Base-by-base conservation (phyloP, 164 flowering plant species). In the Magnolia officinalis region DNA sequence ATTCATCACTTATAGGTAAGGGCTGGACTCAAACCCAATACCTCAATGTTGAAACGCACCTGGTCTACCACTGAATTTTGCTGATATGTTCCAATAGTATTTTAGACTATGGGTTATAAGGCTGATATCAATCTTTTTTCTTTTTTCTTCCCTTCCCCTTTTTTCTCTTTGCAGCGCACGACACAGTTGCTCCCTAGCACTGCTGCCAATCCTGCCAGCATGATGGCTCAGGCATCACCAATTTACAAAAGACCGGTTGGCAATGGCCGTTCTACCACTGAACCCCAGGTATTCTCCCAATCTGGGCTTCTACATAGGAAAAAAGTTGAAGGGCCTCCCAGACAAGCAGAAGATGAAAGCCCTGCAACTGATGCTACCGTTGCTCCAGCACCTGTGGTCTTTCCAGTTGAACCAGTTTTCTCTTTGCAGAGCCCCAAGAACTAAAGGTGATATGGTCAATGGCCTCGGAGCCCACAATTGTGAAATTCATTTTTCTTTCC, bases 151-250 rank as follows among this genome's bases (percentile, higher is more conserved):
- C 45, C 45, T 3, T 37, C 6, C 4, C 10, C 2, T 55, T 11
- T 55, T 1, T 2, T 26, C 29, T 26, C 13, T 26, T 68, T 67
- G 49, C 78, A 95, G 98, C 85, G 92, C 45, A 93, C 92, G 23
- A 92, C 98, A 14, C 67, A 93, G 88, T 63, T 95, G 81, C 94
- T 95, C 71, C 98, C 98, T 0, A 80, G 89, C 66, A 26, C 76
- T 72, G 82, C 87, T 55, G 74, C 84, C 6, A 81, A 85, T 78
- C 91, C 92, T 71, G 88, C 95, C 8, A 87, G 81, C 76, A 86
- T 88, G 91, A 86, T 91, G 80, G 86, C 90, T 29, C 90, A 89
- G 75, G 90, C 94, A 24, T 82, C 89, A 21, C 52, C 80, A 1
- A 83, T 94, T 74, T 92, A 90, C 86, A 94, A 94, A 78, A 84